Conservation (phyloP, 2,329 filamentous ascomycete species). For the Sporothrix pallida region DNA sequence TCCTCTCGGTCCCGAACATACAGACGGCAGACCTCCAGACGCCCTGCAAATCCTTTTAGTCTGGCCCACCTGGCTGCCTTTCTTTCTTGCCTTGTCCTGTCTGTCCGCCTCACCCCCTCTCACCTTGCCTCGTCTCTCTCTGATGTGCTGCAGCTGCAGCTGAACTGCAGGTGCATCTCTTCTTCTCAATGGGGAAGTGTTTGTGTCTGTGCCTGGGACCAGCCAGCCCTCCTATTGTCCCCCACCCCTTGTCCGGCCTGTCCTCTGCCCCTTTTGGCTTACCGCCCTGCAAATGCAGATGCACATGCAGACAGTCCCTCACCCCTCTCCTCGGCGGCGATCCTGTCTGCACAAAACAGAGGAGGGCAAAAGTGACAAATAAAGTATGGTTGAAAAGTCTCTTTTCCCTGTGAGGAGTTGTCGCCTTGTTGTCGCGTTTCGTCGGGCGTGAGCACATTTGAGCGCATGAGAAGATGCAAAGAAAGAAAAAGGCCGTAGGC, state of each 20-base stretch:
- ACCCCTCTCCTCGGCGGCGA: background rate
- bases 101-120: background rate
- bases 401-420: too few species aligned
- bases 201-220: background rate
- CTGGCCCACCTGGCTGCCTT: too few species aligned
- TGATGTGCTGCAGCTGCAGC: background rate
- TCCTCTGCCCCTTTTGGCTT: constrained; percentile 1
- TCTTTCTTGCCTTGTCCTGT: background rate
- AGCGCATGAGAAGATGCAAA: background rate
- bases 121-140: background rate
- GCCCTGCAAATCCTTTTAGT: constrained; percentile 8
- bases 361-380: background rate
- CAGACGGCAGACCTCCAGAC: background rate
- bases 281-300: background rate
- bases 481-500: too few species aligned
- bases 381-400: background rate
- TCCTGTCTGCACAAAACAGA: background rate
- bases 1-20: background rate
- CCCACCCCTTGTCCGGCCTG: too few species aligned
- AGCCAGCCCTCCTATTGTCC: too few species aligned
- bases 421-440: too few species aligned
- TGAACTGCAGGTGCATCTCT: background rate
- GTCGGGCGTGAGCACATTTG: background rate
- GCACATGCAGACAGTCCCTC: background rate
- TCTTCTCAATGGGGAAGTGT: constrained; percentile 13